phyloP scores from a whole-genome alignment of 202 grass and related monocot genomes.

The Brachypodium distachyon region DNA sequence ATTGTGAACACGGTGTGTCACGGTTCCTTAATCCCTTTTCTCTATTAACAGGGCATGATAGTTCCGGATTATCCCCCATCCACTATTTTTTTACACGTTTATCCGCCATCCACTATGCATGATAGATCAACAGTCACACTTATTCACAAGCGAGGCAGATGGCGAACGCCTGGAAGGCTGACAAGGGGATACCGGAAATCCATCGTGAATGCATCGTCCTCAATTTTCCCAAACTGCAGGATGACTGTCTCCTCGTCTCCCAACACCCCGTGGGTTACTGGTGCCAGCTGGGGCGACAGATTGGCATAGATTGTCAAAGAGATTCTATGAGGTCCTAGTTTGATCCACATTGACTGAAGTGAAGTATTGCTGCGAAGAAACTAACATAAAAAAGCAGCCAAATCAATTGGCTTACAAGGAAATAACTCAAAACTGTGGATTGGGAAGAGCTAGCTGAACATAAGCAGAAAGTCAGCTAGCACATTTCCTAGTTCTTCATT shows the following conservation, averaged over 20 bases:
- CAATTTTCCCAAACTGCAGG: conserved; percentile 83
- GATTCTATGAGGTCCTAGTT: neutral
- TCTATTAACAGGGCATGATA: neutral
- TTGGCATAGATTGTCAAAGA: conserved; percentile 2
- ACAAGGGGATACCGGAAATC: conserved; percentile 77
- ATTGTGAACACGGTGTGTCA: neutral
- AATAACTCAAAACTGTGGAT: neutral
- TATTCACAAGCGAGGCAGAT: conserved; percentile 97
- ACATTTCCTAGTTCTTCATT: neutral
- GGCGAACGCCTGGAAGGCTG: conserved; percentile 82
- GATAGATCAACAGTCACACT: conserved; percentile 1
- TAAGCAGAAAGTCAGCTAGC: neutral
- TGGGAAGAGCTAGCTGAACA: neutral
- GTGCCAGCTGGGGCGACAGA: conserved; percentile 34
- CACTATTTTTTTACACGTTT: too few relatives aligned
- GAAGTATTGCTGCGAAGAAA: neutral
- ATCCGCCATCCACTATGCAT: neutral
- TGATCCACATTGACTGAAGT: neutral
- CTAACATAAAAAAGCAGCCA: neutral
- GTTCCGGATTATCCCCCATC: too few relatives aligned
- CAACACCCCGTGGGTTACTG: conserved; percentile 32
- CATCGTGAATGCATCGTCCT: conserved; percentile 70
- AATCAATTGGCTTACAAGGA: neutral
- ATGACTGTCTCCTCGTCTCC: conserved; percentile 73
- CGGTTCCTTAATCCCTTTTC: neutral